A percentile compares a stretch with the other conserved stretches of the same genome.
Evolutionary conservation across 352 stramenopile genomes (phyloP).

Genomic region (Phytophthora citrophthora): DNA sequence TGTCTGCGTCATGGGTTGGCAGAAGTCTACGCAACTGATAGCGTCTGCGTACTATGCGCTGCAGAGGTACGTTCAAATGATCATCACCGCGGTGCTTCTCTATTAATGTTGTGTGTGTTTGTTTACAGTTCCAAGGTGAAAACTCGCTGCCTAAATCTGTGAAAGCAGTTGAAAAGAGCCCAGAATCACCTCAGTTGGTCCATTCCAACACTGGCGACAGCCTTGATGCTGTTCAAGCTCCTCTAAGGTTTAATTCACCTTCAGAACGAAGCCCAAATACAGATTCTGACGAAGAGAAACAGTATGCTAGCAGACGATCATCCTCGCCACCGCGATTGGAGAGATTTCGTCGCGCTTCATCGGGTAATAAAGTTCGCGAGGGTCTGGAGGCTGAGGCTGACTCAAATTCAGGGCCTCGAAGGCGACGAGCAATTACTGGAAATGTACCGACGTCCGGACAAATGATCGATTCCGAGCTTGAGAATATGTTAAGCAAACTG

Average conservation of each 20-base stretch:
- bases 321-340: slow-evolving; percentile 18
- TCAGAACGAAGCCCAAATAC: neutral
- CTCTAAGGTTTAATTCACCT: neutral
- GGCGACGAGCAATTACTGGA: slow-evolving; percentile 3
- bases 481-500: slow-evolving; percentile 19
- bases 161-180: too few species aligned
- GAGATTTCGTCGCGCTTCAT: neutral
- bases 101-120: neutral
- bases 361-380: slow-evolving; percentile 1
- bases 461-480: slow-evolving; percentile 17
- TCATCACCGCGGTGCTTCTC: neutral
- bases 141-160: slow-evolving; percentile 7
- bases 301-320: slow-evolving; percentile 7
- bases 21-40: slow-evolving; percentile 49
- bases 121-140: slow-evolving; percentile 21
- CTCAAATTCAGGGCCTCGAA: neutral
- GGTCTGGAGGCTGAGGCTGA: neutral
- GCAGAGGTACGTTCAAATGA: slow-evolving; percentile 40
- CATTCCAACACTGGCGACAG: neutral
- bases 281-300: neutral
- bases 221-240: neutral
- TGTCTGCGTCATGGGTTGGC: slow-evolving; percentile 62
- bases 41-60: slow-evolving; percentile 55
- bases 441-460: neutral
- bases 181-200: neutral